Base-by-base conservation (phyloP, 1,139 yeast species). In the Yamadazyma spencermartinsiae region DNA sequence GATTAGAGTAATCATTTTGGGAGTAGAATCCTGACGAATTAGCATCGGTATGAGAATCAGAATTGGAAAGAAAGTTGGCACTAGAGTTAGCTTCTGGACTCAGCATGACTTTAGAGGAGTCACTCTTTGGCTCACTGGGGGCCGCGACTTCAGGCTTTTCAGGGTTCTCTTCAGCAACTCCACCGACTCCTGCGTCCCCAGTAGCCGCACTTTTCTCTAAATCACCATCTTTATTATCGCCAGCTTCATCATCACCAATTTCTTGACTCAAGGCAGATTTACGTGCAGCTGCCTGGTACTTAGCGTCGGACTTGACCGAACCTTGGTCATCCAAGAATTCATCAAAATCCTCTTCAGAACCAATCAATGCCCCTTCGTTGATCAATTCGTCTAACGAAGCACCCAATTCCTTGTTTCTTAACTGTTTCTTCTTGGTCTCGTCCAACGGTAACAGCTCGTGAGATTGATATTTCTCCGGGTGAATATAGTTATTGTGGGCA, bases 331-430 rank as follows among this genome's bases (percentile, higher is more conserved):
- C 84, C 50, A 80, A 61, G 37, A 75, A 65, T 25, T 63, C 61
- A 17, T 74, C 81, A 48, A 80, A 72, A 47, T 71, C 75, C 45
- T 72, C 80, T 41, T 79, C 84, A 16, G 79, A 77, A 8, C 78
- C 77, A 47, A 79, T 52, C 38, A 80, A 61, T 0, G 84, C 85
- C 16, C 86, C 86, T 50, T 79, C 85, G 33, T 61, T 73, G 42
- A 71, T 74, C 51, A 79, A 66, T 33, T 80, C 82, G 44, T 74
- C 82, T 47, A 79, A 69, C 0, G 79, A 68, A 20, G 79, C 74
- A 33, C 73, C 57, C 23, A 71, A 54, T 19, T 62, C 51, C 49
- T 48, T 26, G 39, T 46, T 41, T 27, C 38, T 33, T 27, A 39
- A 36, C 33, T 49, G 37, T 30, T 46, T 35, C 21, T 39, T 25